phyloP scores from a whole-genome alignment of 768 basidiomycete genomes.

The Tephrocybe sp. region DNA sequence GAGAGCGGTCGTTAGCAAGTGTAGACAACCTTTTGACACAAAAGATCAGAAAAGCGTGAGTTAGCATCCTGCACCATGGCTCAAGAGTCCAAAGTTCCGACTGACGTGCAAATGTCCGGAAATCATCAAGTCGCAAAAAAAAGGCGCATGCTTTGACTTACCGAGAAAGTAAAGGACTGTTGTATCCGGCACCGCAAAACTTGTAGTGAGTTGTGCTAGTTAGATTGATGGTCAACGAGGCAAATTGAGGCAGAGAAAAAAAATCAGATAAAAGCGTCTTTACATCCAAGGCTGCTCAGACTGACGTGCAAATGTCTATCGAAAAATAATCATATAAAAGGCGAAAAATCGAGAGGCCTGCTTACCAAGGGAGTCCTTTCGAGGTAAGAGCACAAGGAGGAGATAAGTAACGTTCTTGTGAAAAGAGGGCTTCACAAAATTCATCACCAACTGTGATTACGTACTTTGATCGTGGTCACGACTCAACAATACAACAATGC shows the following conservation, averaged over 20 bases:
- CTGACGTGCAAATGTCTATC: constrained; percentile 45
- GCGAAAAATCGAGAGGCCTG: background rate
- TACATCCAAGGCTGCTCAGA: constrained; percentile 31
- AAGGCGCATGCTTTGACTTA: background rate
- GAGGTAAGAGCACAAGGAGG: no score
- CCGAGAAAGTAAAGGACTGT: background rate
- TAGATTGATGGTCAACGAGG: background rate
- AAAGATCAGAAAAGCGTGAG: constrained; percentile 42
- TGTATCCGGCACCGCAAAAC: background rate
- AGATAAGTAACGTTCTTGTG: no score
- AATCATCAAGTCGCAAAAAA: constrained; percentile 35
- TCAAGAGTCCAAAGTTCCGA: constrained; percentile 37
- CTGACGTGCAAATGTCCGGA: constrained; percentile 64
- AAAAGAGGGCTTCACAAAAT: no score
- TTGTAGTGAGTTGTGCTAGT: background rate
- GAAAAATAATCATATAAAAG: constrained; percentile 12
- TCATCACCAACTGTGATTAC: no score
- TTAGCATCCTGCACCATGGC: constrained; percentile 37
- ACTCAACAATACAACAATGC: no score
- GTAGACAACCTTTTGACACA: background rate
- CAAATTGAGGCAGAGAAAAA: background rate
- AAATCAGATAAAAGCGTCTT: constrained; percentile 20
- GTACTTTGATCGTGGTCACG: no score
- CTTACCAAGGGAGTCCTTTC: no score
- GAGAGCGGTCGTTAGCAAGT: constrained; percentile 4